Evolutionary conservation across 176 grass and related monocot genomes (phyloP).

Genomic region (Ensete ventricosum): DNA sequence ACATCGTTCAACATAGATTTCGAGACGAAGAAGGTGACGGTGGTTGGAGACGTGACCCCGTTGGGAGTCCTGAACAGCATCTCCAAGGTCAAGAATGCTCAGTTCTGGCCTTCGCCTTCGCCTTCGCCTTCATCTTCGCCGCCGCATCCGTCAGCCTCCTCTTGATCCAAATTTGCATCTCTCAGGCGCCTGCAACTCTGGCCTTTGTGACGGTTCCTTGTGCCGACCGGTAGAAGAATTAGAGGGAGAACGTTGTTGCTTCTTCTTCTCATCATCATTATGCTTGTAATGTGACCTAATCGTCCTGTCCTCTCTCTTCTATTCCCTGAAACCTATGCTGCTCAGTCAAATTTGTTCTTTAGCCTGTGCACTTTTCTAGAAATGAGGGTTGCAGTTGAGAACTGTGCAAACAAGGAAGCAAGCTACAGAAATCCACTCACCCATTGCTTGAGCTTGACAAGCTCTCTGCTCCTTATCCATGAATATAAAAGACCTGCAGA

Average conservation of each 20-base stretch:
- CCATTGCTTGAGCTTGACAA: background rate
- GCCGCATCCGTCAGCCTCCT: slow-evolving; percentile 32
- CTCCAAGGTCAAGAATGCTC: slow-evolving; percentile 79
- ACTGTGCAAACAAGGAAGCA: background rate
- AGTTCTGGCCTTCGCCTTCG: slow-evolving; percentile 61
- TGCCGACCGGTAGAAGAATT: background rate
- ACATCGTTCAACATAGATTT: slow-evolving; percentile 81
- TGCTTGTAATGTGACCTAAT: background rate
- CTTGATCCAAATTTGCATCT: slow-evolving; percentile 5
- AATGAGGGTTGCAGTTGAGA: background rate
- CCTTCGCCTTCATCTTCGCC: slow-evolving; percentile 22
- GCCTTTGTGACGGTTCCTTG: background rate
- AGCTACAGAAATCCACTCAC: background rate
- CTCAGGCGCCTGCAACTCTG: background rate
- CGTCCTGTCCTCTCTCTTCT: background rate
- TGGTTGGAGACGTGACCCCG: slow-evolving; percentile 71
- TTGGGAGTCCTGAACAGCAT: slow-evolving; percentile 70
- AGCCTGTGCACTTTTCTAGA: background rate
- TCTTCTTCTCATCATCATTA: background rate
- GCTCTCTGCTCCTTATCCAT: background rate
- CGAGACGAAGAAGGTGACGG: slow-evolving; percentile 78
- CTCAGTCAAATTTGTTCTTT: slow-evolving; percentile 1
- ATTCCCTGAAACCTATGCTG: background rate
- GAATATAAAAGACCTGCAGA: background rate
- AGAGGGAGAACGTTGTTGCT: background rate